Evolutionary conservation across 2,329 filamentous ascomycete genomes (phyloP).

Genomic region (Ophiocordyceps camponoti-rufipedis): DNA sequence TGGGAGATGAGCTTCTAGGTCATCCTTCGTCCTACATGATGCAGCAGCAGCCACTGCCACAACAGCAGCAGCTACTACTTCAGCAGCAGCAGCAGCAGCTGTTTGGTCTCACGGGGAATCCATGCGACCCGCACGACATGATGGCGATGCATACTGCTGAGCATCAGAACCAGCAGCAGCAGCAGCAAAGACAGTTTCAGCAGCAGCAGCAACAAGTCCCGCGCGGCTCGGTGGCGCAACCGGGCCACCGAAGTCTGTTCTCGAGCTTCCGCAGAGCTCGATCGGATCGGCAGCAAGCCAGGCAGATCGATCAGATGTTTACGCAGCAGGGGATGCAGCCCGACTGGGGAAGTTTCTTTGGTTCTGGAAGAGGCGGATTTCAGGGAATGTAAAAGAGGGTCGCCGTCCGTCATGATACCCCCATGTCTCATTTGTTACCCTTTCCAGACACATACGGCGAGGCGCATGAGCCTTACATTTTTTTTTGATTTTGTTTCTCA

Average conservation of each 20-base stretch:
- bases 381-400: slow-evolving; percentile 20
- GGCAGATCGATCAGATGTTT: slow-evolving; percentile 31
- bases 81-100: slow-evolving; percentile 4
- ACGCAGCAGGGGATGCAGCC: slow-evolving; percentile 25
- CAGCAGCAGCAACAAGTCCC: slow-evolving; percentile 12
- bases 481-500: background rate
- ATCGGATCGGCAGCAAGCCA: slow-evolving; percentile 13
- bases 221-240: slow-evolving; percentile 3
- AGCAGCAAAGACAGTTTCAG: slow-evolving; percentile 7
- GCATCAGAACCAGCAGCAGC: slow-evolving; percentile 21
- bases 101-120: slow-evolving; percentile 22
- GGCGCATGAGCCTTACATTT: background rate
- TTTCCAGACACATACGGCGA: background rate
- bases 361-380: slow-evolving; percentile 22
- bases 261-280: slow-evolving; percentile 9
- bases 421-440: slow-evolving; percentile 11
- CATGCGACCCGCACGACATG: slow-evolving; percentile 25
- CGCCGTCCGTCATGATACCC: slow-evolving; percentile 18
- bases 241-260: slow-evolving; percentile 8
- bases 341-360: slow-evolving; percentile 29
- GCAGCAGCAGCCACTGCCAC: slow-evolving; percentile 22
- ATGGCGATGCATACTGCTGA: slow-evolving; percentile 8
- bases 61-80: slow-evolving; percentile 21
- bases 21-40: slow-evolving; percentile 55
- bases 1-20: slow-evolving; percentile 56